Percentiles rank a stretch among this genome's conserved stretches.
Evolutionary conservation across 257 asterid species (phyloP).

Genomic region (Nicotiana tomentosiformis): DNA sequence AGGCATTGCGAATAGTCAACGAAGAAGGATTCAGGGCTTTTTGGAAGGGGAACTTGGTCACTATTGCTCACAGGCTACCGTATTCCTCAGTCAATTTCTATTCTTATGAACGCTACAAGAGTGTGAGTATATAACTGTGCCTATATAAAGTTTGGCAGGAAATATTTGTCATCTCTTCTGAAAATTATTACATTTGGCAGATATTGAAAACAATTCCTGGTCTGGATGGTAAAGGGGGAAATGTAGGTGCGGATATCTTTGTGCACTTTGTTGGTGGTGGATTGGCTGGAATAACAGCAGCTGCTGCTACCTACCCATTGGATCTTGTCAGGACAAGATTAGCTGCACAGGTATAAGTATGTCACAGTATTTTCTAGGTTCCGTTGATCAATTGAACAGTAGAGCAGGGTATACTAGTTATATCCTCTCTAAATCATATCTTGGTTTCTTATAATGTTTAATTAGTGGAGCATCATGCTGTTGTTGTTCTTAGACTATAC

Average conservation of each 20-base stretch:
- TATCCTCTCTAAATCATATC: not conserved
- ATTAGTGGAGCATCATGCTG: not conserved
- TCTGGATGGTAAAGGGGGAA: constrained; percentile 35
- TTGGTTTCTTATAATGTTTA: not conserved
- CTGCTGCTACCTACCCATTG: constrained; percentile 85
- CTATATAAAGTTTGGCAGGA: not conserved
- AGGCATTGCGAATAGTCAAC: constrained; percentile 60
- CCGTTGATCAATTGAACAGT: not conserved
- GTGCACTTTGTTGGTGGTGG: constrained; percentile 92
- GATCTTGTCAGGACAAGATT: constrained; percentile 91
- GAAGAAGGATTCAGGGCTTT: constrained; percentile 94
- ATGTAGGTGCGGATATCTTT: constrained; percentile 36
- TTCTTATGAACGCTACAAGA: constrained; percentile 73
- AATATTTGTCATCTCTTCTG: not conserved
- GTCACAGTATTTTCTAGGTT: not conserved
- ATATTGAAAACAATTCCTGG: constrained; percentile 61
- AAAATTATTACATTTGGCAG: constrained; percentile 31
- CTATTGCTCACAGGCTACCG: constrained; percentile 88
- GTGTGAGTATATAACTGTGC: constrained; percentile 32
- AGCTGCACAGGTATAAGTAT: constrained; percentile 71
- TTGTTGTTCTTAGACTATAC: not conserved
- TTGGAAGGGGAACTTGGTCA: constrained; percentile 96
- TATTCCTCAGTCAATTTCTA: constrained; percentile 80
- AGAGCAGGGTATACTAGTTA: not conserved
- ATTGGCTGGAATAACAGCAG: constrained; percentile 84